Evolutionary conservation across 2,329 filamentous ascomycete genomes (phyloP).

Genomic region (Colletotrichum noveboracense): DNA sequence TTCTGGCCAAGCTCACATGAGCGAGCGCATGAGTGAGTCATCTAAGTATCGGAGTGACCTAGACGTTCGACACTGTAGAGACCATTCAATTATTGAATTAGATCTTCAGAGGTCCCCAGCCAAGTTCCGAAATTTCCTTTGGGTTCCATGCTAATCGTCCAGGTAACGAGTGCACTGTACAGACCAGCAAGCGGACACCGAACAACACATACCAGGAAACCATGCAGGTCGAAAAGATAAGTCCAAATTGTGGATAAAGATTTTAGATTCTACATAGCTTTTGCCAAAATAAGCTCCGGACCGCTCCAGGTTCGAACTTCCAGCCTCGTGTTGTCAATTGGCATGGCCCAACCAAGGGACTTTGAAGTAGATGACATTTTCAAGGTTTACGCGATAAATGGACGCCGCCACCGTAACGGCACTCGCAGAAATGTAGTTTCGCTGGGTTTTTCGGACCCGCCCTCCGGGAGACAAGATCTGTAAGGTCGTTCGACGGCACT

Average conservation of each 20-base stretch:
- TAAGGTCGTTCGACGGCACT: background rate
- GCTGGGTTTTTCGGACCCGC: no score
- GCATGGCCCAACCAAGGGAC: no score
- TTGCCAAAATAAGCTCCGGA: background rate
- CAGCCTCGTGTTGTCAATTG: background rate
- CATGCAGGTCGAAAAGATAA: background rate
- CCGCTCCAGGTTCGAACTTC: background rate
- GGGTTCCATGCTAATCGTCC: background rate
- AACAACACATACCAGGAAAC: background rate
- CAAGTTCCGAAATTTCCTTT: background rate
- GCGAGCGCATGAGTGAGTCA: background rate
- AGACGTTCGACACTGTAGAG: background rate
- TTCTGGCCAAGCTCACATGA: background rate
- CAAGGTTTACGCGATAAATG: no score
- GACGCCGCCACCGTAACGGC: no score
- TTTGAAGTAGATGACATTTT: no score
- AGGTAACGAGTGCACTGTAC: background rate
- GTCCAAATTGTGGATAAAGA: background rate
- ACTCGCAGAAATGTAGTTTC: no score
- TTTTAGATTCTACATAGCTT: background rate
- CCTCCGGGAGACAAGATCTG: no score
- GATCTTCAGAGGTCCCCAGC: background rate
- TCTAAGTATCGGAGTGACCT: background rate
- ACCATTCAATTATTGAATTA: background rate
- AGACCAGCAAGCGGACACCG: no score